phyloP scores from a whole-genome alignment of 192 early-diverging fungal species.

The Coemansia sp. region DNA sequence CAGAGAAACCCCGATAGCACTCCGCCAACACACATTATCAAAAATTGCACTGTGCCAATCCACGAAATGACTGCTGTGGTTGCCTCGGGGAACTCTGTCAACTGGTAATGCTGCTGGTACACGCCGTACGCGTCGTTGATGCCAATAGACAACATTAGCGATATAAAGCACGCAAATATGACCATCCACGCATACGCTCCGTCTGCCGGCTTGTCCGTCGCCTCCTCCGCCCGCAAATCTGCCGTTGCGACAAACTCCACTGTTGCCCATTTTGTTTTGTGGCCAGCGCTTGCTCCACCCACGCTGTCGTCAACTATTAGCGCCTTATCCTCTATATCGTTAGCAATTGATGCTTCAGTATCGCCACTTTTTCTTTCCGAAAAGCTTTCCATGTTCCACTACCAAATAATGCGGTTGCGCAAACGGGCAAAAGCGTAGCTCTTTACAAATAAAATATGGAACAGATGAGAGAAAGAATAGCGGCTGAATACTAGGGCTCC shows the following conservation, averaged over 20 bases:
- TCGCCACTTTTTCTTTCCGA: background rate
- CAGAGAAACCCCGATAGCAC: slow-evolving; percentile 51
- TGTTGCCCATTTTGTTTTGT: slow-evolving; percentile 9
- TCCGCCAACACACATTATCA: slow-evolving; percentile 42
- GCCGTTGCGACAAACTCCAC: slow-evolving; percentile 38
- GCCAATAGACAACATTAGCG: slow-evolving; percentile 54
- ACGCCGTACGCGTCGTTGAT: slow-evolving; percentile 56
- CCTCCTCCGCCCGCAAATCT: slow-evolving; percentile 41
- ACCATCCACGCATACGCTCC: slow-evolving; percentile 51
- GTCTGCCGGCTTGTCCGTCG: slow-evolving; percentile 46
- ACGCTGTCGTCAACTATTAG: background rate
- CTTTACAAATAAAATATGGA: too few relatives aligned
- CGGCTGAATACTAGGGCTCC: background rate
- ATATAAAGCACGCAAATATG: slow-evolving; percentile 42
- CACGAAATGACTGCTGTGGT: slow-evolving; percentile 49
- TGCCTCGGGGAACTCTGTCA: slow-evolving; percentile 43
- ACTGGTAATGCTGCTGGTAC: slow-evolving; percentile 54
- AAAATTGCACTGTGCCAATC: slow-evolving; percentile 51
- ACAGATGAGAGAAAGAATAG: too few relatives aligned
- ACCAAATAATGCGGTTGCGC: background rate
- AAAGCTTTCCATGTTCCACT: background rate
- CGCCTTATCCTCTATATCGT: background rate
- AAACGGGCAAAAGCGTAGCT: background rate
- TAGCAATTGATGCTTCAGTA: background rate
- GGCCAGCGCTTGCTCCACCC: background rate